Evolutionary conservation across 2,329 filamentous ascomycete species (phyloP), one percentile per base, ranked within the genome.

Genomic region (Zasmidium angulare): DNA sequence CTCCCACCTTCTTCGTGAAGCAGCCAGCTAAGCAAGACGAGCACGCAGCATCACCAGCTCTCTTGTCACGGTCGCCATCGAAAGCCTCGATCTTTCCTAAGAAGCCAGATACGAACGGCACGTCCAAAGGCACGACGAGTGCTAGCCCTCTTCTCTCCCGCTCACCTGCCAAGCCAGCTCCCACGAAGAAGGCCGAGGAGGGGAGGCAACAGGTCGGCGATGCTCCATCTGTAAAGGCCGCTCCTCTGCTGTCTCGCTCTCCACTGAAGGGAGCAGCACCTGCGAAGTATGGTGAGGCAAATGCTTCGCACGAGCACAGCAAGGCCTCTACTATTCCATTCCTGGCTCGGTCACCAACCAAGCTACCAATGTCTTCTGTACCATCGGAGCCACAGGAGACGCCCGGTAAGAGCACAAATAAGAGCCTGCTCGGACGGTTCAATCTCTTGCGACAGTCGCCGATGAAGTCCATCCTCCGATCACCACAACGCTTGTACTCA

Each of bases 381-480:
- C 50, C 26, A 20, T 54, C 36, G 7, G 60, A 52, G 11, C 53
- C 31, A n/a, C n/a, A 58, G 6, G 59, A 61, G 58, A 74, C 63
- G 53, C 72, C 55, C 55, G 76, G 65, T n/a, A 70, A 71, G 52
- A 60, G 60, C 20, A 62, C 58, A 1, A 63, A 64, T 17, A 72
- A 70, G 56, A 75, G 76, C 49, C 68, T 77, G 23, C 71, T 79
- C 31, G 71, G 74, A 21, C 78, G 75, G 61, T 74, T 77, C 61
- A 77, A 79, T 57, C 68, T 85, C 6, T 80, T 84, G 24, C 81
- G 77, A n/a, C 68, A 81, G 24, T 75, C 77, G n/a, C 78, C 78
- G 12, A 78, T 87, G 60, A 86, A 83, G 66, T 87, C 84, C 1
- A 88, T 88, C 61, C 80, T 88, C n/a, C 83, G 85, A 78, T 75